Percentiles rank a stretch among this genome's conserved stretches.
phyloP scores from a whole-genome alignment of 805 yeast species.

The Saccharomyces kudriavzevii region DNA sequence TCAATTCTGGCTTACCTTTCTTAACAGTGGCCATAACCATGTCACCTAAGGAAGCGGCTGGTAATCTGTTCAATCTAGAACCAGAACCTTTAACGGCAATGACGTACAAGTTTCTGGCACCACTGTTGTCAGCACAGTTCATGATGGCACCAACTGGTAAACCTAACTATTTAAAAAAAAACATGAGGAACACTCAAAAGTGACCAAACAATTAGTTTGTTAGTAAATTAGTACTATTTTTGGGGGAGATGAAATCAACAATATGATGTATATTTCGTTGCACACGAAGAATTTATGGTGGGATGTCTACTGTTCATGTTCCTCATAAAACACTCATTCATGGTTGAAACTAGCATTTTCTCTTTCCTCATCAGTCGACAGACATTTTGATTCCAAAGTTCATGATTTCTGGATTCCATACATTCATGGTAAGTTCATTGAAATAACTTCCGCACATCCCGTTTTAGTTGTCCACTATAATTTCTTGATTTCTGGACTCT shows the following conservation, averaged over 20 bases:
- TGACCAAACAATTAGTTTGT: conserved; percentile 5
- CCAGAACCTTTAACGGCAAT: conserved; percentile 97
- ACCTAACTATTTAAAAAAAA: conserved; percentile 58
- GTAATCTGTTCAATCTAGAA: conserved; percentile 98
- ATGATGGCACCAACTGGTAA: conserved; percentile 97
- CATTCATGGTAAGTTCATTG: neutral
- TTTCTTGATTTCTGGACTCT: neutral
- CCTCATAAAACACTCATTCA: neutral
- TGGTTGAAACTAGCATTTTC: neutral
- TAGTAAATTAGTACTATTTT: conserved; percentile 6
- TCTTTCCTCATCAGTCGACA: neutral
- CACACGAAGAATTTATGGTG: neutral
- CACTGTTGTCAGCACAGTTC: conserved; percentile 98
- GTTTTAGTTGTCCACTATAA: neutral
- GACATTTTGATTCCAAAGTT: neutral
- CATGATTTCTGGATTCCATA: neutral
- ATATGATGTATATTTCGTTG: neutral
- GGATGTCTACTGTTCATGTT: too few species aligned
- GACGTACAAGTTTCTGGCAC: conserved; percentile 97
- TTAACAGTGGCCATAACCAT: conserved; percentile 97
- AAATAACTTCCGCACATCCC: neutral
- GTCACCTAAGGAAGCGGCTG: conserved; percentile 99
- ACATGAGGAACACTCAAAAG: neutral
- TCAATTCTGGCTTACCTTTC: conserved; percentile 99
- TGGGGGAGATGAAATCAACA: neutral